Evolutionary conservation across 2,329 filamentous ascomycete species (phyloP).

Genomic region (Neonectria faginata): DNA sequence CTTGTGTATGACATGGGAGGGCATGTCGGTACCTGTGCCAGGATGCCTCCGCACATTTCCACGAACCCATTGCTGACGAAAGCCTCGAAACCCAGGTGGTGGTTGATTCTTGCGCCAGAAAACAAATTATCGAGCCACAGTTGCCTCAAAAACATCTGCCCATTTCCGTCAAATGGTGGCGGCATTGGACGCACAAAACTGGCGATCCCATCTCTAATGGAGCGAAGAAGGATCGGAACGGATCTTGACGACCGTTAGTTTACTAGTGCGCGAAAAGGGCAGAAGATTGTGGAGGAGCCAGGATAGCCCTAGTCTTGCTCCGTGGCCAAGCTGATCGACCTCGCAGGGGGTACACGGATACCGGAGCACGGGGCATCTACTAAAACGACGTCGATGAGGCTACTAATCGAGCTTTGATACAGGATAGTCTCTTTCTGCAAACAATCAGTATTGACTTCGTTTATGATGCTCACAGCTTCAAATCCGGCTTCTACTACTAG

Average conservation of each 20-base stretch:
- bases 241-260: conserved; percentile 38
- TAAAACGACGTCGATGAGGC: conserved; percentile 42
- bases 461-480: not conserved
- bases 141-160: not conserved
- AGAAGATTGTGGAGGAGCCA: conserved; percentile 46
- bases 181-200: conserved; percentile 12
- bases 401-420: conserved; percentile 16
- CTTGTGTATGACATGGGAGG: conserved; percentile 9
- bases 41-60: not conserved
- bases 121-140: not conserved
- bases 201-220: conserved; percentile 32
- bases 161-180: not conserved
- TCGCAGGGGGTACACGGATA: conserved; percentile 38
- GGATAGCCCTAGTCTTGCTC: conserved; percentile 45
- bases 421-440: conserved; percentile 24
- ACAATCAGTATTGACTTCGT: conserved; percentile 12
- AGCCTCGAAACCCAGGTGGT: not conserved
- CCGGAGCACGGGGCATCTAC: conserved; percentile 45
- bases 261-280: conserved; percentile 39
- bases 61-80: not conserved
- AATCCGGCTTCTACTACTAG: not conserved
- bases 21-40: not conserved
- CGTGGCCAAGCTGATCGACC: conserved; percentile 41
- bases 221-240: conserved; percentile 33
- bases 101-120: not conserved